Base-by-base conservation (phyloP, 2,329 filamentous ascomycete genomes). In the Lojkania enalia region DNA sequence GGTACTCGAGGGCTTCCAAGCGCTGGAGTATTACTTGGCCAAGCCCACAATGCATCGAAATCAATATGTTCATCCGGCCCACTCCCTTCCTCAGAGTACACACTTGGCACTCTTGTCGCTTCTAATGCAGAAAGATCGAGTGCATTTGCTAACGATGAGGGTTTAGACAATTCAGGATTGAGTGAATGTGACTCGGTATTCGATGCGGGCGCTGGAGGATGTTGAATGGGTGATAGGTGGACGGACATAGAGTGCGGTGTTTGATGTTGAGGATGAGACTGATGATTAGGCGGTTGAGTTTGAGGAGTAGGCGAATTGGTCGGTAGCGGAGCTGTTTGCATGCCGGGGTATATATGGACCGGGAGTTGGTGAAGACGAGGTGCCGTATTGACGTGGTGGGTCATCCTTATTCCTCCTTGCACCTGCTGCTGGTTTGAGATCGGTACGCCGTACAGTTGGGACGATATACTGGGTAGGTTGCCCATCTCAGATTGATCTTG, bases 11-110 rank as follows among this genome's bases (percentile, higher is more conserved):
- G 67, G 38, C 57, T 64, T 11, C 60, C 66, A 39, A 61, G 52
- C 3, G 59, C 64, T 20, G 64, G 63, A 25, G 65, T 64, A 21
- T 64, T 64, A 37, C 55, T 66, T 18, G 69, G 69, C 70, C 70
- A 72, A 4, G 61, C 63, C 70, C 69, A 73, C 19, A 73, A 41
- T 11, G 68, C 61, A 49, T 72, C 70, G 30, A 73, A 72, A 16
- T 73, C 70, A 40, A 73, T 70, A 15, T 69, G 61, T 37, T 72
- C 69, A 27, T 72, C 71, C 2, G 55, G 30, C 14, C 40, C 58
- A 27, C 61, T 58, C 19, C 60, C 65, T 13, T 67, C 64, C 20
- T 70, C 68, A 1, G 52, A 58, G 18, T 65, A 57, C 35, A 69
- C 40, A 20, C 58, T 64, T 1, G 66, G 67, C 5, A 66, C 61